Conservation (phyloP, 179 eudicot species). For the Nepenthes alata region DNA sequence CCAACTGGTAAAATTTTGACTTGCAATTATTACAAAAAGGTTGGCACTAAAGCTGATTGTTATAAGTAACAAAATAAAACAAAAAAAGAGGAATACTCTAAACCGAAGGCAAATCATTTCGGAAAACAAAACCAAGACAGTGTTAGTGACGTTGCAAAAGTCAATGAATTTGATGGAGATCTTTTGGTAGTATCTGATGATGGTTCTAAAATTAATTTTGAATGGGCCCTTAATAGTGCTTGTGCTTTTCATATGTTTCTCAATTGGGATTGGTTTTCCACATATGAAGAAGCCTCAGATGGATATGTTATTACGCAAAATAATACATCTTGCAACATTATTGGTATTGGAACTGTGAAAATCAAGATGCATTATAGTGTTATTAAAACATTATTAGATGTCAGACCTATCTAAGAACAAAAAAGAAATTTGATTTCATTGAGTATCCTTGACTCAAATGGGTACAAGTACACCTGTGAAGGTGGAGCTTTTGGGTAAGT, state of each 20-base stretch:
- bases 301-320: neutral
- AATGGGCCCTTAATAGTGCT: neutral
- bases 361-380: neutral
- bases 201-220: neutral
- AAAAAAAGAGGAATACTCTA: no score
- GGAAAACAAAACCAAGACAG: no score
- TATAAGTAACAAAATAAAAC: no score
- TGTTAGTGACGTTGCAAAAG: no score
- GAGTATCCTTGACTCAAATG: neutral
- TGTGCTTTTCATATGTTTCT: neutral
- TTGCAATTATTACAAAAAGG: no score
- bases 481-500: neutral
- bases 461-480: neutral
- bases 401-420: neutral
- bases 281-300: neutral
- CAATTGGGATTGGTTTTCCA: neutral
- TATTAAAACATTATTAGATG: neutral
- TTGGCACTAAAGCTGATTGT: no score
- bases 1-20: no score
- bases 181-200: no score
- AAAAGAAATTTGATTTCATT: slow-evolving; percentile 2
- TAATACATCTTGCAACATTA: neutral
- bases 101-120: no score
- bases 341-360: neutral
- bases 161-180: no score